Percentiles rank a stretch among this genome's conserved stretches.
phyloP scores from a whole-genome alignment of 805 yeast genomes.

The Monosporozyma aquatica region DNA sequence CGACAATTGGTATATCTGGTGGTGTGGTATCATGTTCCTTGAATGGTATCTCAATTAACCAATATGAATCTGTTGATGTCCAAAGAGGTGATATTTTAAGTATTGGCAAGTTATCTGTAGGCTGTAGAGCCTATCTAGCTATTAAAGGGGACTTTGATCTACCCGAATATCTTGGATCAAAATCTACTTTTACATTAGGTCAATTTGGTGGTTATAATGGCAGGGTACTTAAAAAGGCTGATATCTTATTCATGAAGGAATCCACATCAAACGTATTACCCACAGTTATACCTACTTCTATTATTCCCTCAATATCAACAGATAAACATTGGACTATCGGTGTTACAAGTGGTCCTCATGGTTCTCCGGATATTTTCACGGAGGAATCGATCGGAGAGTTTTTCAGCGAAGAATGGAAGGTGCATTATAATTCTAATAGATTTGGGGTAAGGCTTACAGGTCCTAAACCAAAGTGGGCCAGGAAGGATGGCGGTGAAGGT shows the following conservation, averaged over 20 bases:
- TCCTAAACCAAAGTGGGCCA: constrained; percentile 95
- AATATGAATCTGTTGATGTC: constrained; percentile 67
- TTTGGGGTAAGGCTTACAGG: constrained; percentile 93
- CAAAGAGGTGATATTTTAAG: constrained; percentile 66
- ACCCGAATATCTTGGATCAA: constrained; percentile 87
- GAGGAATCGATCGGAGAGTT: constrained; percentile 66
- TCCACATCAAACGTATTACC: constrained; percentile 59
- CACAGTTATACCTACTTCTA: constrained; percentile 40
- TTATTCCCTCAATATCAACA: constrained; percentile 27
- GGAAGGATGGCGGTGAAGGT: constrained; percentile 94
- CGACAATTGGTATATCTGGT: constrained; percentile 78
- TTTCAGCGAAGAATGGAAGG: constrained; percentile 77
- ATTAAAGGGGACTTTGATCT: constrained; percentile 91
- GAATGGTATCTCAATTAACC: constrained; percentile 46
- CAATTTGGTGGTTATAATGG: constrained; percentile 92
- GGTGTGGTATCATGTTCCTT: constrained; percentile 63
- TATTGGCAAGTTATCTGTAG: constrained; percentile 73
- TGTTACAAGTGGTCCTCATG: constrained; percentile 96
- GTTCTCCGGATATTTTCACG: constrained; percentile 89
- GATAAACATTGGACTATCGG: constrained; percentile 66
- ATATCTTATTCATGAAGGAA: constrained; percentile 78
- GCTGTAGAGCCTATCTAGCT: constrained; percentile 86
- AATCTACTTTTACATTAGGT: constrained; percentile 93
- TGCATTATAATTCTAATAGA: constrained; percentile 93
- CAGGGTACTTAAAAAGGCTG: constrained; percentile 83